Percentiles rank a stretch among this genome's conserved stretches.
phyloP scores from a whole-genome alignment of 192 early-diverging fungal species.

The Kickxella alabastrina region DNA sequence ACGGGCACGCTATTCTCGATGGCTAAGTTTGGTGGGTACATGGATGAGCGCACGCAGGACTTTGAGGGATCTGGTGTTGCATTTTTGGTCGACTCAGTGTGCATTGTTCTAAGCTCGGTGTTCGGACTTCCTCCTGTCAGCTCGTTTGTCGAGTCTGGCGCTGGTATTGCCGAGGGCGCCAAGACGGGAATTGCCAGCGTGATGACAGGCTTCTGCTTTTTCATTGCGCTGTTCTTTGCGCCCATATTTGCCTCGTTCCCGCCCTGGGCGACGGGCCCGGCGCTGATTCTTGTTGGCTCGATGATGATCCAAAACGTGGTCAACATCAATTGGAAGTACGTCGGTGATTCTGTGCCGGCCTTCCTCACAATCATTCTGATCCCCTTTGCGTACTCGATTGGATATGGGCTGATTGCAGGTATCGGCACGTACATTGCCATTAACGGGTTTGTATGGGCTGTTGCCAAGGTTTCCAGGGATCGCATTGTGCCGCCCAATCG shows the following conservation, averaged over 20 bases:
- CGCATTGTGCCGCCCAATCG: constrained; percentile 17
- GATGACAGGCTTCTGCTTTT: constrained; percentile 62
- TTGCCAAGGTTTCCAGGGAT: constrained; percentile 9
- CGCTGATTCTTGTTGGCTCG: constrained; percentile 71
- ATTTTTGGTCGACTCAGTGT: constrained; percentile 66
- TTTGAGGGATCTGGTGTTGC: constrained; percentile 72
- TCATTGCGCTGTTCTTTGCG: constrained; percentile 73
- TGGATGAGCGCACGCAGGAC: constrained; percentile 64
- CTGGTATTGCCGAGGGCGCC: constrained; percentile 77
- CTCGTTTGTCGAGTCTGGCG: constrained; percentile 76
- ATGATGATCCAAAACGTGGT: constrained; percentile 69
- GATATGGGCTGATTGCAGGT: constrained; percentile 74
- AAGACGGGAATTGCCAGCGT: constrained; percentile 71
- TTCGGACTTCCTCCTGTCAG: constrained; percentile 72
- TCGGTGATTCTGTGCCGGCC: constrained; percentile 71
- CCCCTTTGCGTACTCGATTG: constrained; percentile 75
- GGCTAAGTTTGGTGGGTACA: constrained; percentile 75
- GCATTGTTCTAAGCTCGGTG: constrained; percentile 61
- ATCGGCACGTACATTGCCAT: constrained; percentile 58
- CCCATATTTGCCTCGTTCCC: constrained; percentile 81
- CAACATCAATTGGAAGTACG: constrained; percentile 73
- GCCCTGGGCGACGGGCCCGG: constrained; percentile 79
- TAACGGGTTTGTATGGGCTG: constrained; percentile 9
- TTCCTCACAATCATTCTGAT: constrained; percentile 72
- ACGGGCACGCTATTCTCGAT: constrained; percentile 81